A percentile compares a stretch with the other conserved stretches of the same genome.
phyloP scores from a whole-genome alignment of 805 yeast species.

The Starmerella tilneyi region DNA sequence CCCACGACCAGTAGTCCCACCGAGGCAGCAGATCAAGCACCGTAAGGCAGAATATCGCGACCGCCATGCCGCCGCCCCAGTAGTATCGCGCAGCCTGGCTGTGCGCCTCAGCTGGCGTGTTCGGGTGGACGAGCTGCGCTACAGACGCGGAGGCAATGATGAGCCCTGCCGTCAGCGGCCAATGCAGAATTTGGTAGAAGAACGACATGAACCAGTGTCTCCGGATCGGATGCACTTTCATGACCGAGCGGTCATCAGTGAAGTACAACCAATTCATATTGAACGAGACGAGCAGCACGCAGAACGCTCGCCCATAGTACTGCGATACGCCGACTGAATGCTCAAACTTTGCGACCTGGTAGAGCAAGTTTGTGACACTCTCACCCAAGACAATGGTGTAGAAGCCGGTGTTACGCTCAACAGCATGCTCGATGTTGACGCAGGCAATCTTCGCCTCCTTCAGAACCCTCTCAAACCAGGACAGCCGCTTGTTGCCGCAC shows the following conservation, averaged over 20 bases:
- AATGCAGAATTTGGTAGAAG: constrained; percentile 4
- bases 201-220: constrained; percentile 7
- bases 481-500: neutral
- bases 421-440: constrained; percentile 10
- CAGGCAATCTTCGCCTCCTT: neutral
- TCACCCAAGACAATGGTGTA: constrained; percentile 13
- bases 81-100: constrained; percentile 4
- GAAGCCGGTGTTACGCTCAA: constrained; percentile 9
- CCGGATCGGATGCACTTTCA: constrained; percentile 10
- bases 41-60: constrained; percentile 5
- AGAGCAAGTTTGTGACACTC: constrained; percentile 10
- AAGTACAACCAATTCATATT: constrained; percentile 11
- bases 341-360: constrained; percentile 2
- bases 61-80: constrained; percentile 12
- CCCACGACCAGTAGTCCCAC: constrained; percentile 9
- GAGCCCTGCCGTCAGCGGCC: constrained; percentile 10
- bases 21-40: constrained; percentile 2
- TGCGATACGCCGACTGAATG: constrained; percentile 7
- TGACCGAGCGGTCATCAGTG: constrained; percentile 8
- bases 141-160: constrained; percentile 10
- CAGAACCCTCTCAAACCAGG: neutral
- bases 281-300: constrained; percentile 9
- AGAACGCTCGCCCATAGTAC: constrained; percentile 13
- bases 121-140: constrained; percentile 1
- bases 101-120: neutral